Conservation (phyloP, 179 eudicot genomes). For the Spinacia oleracea region DNA sequence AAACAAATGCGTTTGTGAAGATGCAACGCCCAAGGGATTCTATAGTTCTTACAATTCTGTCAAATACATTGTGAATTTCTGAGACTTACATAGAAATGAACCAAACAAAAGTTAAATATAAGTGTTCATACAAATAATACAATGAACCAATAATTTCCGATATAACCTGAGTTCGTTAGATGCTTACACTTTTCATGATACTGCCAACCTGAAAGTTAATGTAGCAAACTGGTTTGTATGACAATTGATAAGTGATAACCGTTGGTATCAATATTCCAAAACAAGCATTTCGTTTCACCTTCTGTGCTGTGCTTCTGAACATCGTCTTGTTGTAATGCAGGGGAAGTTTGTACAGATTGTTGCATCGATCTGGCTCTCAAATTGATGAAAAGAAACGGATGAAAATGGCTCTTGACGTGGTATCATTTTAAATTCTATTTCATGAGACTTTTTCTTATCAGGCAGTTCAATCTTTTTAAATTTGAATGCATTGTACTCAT, state of each 20-base stretch:
- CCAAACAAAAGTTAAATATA: not conserved
- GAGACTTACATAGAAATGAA: too few relatives aligned
- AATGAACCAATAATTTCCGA: not conserved
- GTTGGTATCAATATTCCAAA: not conserved
- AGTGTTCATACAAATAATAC: not conserved
- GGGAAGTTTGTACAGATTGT: constrained; percentile 84
- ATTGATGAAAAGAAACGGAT: constrained; percentile 86
- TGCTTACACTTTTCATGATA: not conserved
- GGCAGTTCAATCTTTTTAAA: constrained; percentile 1
- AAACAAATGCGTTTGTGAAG: not conserved
- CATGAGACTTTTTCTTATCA: not conserved
- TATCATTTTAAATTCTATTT: constrained; percentile 33
- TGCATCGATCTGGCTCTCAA: constrained; percentile 79
- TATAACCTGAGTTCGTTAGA: not conserved
- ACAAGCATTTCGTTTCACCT: constrained; percentile 3
- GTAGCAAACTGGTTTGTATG: not conserved
- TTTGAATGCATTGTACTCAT: constrained; percentile 6
- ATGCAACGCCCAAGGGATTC: not conserved
- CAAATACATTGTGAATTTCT: not conserved
- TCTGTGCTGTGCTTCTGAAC: constrained; percentile 17
- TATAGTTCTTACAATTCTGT: not conserved
- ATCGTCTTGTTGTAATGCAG: constrained; percentile 40
- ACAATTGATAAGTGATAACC: too few relatives aligned
- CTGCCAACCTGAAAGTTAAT: not conserved
- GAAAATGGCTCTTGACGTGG: constrained; percentile 99